A percentile compares a stretch with the other conserved stretches of the same genome.
These are phyloP conservation scores for Barnettozyma vustinii DNA, from an alignment of 805 yeast genomes.

Conservation along the genomic window DNA sequence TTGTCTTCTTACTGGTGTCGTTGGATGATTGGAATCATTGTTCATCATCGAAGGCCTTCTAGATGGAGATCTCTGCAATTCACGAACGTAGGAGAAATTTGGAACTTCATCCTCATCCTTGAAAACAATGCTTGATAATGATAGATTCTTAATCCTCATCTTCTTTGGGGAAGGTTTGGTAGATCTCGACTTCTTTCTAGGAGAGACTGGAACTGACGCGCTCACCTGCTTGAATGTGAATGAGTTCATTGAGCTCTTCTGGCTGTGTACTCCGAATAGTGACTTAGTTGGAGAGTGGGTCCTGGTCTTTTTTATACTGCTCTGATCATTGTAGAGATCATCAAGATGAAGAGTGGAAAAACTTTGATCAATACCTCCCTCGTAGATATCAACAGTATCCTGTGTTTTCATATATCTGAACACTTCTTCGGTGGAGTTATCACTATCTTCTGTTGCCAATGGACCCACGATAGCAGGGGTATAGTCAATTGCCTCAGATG, in stretches of 20 bases:
- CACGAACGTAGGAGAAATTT: conserved; percentile 22
- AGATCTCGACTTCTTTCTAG: conserved; percentile 12
- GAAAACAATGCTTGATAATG: conserved; percentile 22
- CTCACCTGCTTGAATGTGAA: conserved; percentile 9
- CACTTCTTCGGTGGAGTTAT: conserved; percentile 23
- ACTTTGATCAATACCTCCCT: conserved; percentile 18
- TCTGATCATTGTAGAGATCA: conserved; percentile 5
- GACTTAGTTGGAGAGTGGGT: conserved; percentile 25
- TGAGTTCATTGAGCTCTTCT: conserved; percentile 16
- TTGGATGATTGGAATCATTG: neutral
- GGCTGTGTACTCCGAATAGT: conserved; percentile 16
- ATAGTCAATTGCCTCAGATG: neutral
- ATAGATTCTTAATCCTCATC: conserved; percentile 20
- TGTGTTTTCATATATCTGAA: conserved; percentile 17
- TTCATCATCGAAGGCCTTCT: conserved; percentile 1
- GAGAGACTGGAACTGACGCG: conserved; percentile 20
- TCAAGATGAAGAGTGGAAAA: conserved; percentile 16
- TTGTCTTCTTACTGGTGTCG: conserved; percentile 11
- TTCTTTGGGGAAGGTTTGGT: conserved; percentile 13
- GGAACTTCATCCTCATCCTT: conserved; percentile 17
- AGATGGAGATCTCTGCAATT: conserved; percentile 21
- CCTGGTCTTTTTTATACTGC: conserved; percentile 7
- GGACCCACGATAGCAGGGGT: neutral
- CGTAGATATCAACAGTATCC: conserved; percentile 8
- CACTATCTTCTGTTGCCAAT: neutral